Evolutionary conservation across 805 yeast species (phyloP).

Genomic region (Saccharomycopsis sp.): DNA sequence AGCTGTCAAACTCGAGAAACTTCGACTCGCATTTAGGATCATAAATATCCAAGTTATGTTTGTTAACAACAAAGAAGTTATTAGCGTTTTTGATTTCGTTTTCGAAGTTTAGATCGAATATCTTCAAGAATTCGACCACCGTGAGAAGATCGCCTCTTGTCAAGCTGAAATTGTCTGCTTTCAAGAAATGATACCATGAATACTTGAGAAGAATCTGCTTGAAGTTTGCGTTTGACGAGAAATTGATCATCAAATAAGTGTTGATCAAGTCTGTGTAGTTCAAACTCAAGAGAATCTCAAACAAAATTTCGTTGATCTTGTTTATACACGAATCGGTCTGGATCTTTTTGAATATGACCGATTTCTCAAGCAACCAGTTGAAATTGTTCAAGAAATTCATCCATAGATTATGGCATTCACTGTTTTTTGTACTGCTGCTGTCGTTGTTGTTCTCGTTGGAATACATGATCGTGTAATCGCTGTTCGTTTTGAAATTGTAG

Average conservation of each 20-base stretch:
- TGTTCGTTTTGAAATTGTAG: constrained; percentile 19
- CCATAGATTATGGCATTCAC: constrained; percentile 7
- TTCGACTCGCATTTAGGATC: constrained; percentile 5
- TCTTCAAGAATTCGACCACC: constrained; percentile 13
- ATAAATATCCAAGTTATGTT: constrained; percentile 11
- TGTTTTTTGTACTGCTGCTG: background rate
- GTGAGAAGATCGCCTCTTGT: constrained; percentile 12
- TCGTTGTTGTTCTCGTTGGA: background rate
- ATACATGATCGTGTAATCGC: background rate
- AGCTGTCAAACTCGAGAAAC: constrained; percentile 16
- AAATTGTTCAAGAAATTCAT: constrained; percentile 19
- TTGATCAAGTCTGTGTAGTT: constrained; percentile 11
- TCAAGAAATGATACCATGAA: constrained; percentile 17
- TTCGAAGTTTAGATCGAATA: constrained; percentile 15
- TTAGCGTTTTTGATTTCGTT: constrained; percentile 12
- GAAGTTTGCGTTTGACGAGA: constrained; percentile 12
- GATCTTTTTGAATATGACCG: constrained; percentile 18
- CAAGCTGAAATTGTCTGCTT: constrained; percentile 17
- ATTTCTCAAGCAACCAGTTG: constrained; percentile 18
- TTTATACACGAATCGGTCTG: constrained; percentile 13
- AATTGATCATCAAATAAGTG: constrained; percentile 14
- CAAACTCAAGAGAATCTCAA: constrained; percentile 18
- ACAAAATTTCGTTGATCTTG: constrained; percentile 16
- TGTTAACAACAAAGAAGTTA: constrained; percentile 12
- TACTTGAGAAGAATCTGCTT: constrained; percentile 15